Conservation (phyloP, 192 early-diverging fungal species). For the Rhizophagus sp. region DNA sequence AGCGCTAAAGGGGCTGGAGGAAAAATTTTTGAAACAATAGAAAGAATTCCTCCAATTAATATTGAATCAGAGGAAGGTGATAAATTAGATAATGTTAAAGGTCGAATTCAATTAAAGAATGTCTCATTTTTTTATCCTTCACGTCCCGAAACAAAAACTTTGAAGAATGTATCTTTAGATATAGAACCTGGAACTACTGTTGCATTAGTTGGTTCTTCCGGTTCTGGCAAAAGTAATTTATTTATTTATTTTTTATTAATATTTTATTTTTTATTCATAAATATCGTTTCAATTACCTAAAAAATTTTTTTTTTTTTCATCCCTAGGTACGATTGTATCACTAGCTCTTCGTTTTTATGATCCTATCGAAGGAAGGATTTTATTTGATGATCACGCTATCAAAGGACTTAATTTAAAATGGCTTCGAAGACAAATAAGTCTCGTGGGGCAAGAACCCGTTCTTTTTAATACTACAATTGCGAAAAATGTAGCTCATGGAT, state of each 20-base stretch:
- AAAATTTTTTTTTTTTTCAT: background rate
- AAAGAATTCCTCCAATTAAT: slow-evolving; percentile 81
- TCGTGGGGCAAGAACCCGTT: slow-evolving; percentile 70
- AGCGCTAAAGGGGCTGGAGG: slow-evolving; percentile 80
- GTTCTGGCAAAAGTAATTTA: slow-evolving; percentile 69
- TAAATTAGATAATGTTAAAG: slow-evolving; percentile 38
- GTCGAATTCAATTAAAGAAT: slow-evolving; percentile 37
- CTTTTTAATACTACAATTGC: slow-evolving; percentile 60
- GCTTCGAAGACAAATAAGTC: slow-evolving; percentile 67
- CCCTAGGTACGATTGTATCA: slow-evolving; percentile 35
- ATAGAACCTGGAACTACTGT: slow-evolving; percentile 68
- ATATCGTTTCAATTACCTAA: background rate
- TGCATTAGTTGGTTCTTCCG: slow-evolving; percentile 80
- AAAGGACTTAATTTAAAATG: slow-evolving; percentile 47
- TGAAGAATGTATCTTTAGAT: slow-evolving; percentile 53
- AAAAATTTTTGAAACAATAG: slow-evolving; percentile 81
- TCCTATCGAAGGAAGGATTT: slow-evolving; percentile 43
- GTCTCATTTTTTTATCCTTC: slow-evolving; percentile 71
- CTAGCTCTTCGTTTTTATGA: slow-evolving; percentile 46
- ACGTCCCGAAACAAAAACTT: slow-evolving; percentile 53
- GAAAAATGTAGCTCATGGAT: slow-evolving; percentile 31
- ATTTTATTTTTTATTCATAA: background rate
- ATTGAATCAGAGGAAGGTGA: slow-evolving; percentile 52
- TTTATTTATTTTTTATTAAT: too few relatives aligned
- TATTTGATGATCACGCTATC: background rate